A percentile compares a stretch with the other conserved stretches of the same genome.
Conservation (phyloP, 192 early-diverging fungal species). For the Coemansia sp. region DNA sequence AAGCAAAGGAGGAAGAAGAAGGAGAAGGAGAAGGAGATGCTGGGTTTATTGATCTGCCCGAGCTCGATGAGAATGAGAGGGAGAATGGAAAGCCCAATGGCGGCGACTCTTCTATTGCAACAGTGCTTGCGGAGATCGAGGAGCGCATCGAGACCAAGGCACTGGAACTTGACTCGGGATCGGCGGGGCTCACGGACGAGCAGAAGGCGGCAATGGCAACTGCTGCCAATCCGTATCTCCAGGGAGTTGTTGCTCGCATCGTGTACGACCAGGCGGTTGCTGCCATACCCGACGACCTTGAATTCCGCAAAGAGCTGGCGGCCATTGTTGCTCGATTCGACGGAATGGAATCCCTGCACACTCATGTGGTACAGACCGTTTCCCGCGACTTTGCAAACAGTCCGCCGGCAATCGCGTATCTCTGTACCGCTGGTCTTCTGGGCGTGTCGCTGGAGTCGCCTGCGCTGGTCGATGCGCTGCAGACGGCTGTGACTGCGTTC, state of each 20-base stretch:
- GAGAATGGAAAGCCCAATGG: slow-evolving; percentile 32
- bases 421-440: slow-evolving; percentile 62
- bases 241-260: slow-evolving; percentile 72
- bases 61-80: slow-evolving; percentile 57
- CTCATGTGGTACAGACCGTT: slow-evolving; percentile 27
- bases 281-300: slow-evolving; percentile 68
- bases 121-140: slow-evolving; percentile 29
- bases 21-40: slow-evolving; percentile 41
- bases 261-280: slow-evolving; percentile 81
- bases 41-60: slow-evolving; percentile 58
- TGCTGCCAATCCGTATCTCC: slow-evolving; percentile 63
- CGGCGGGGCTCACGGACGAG: slow-evolving; percentile 34
- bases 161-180: slow-evolving; percentile 36
- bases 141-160: slow-evolving; percentile 47
- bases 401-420: slow-evolving; percentile 39
- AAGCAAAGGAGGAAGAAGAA: slow-evolving; percentile 30
- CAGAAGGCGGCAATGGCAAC: slow-evolving; percentile 46
- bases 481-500: slow-evolving; percentile 57
- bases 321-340: slow-evolving; percentile 63
- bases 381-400: slow-evolving; percentile 32
- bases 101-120: neutral
- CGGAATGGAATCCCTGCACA: slow-evolving; percentile 25
- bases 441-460: slow-evolving; percentile 62
- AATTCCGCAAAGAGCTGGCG: slow-evolving; percentile 74
- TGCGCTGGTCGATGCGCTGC: slow-evolving; percentile 55